Conservation (phyloP, 495 filamentous ascomycete genomes). For the Filosporella fistucella region DNA sequence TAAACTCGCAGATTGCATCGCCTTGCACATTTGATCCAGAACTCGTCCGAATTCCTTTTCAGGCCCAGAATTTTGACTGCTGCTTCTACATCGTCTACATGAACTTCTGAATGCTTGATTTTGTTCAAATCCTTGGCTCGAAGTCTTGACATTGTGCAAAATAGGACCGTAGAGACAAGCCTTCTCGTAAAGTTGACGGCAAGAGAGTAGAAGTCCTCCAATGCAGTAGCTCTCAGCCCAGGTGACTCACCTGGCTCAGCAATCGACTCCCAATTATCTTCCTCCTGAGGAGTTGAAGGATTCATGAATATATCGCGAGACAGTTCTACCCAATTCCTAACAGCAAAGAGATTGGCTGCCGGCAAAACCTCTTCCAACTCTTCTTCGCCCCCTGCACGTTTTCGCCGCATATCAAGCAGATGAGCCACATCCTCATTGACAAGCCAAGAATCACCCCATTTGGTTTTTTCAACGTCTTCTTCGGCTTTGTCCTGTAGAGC, state of each 20-base stretch:
- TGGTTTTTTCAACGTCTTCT: slow-evolving; percentile 43
- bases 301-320: slow-evolving; percentile 79
- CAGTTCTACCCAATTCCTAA: slow-evolving; percentile 58
- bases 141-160: slow-evolving; percentile 56
- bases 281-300: slow-evolving; percentile 38
- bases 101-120: slow-evolving; percentile 37
- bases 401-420: slow-evolving; percentile 28
- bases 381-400: slow-evolving; percentile 27
- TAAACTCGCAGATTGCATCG: slow-evolving; percentile 54
- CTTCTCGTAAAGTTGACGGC: slow-evolving; percentile 59
- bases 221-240: slow-evolving; percentile 59
- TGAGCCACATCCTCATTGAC: slow-evolving; percentile 41
- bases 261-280: slow-evolving; percentile 63
- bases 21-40: slow-evolving; percentile 58
- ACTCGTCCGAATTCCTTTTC: slow-evolving; percentile 35
- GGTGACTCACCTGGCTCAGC: slow-evolving; percentile 47
- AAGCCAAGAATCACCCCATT: slow-evolving; percentile 45
- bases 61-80: slow-evolving; percentile 56
- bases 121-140: slow-evolving; percentile 38
- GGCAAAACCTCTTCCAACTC: slow-evolving; percentile 34
- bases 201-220: slow-evolving; percentile 71
- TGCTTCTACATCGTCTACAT: slow-evolving; percentile 56
- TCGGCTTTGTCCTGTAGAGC: slow-evolving; percentile 53
- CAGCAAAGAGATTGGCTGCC: slow-evolving; percentile 51
- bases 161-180: slow-evolving; percentile 63